These are phyloP conservation scores for Sclerotinia subarctica DNA, from an alignment of 2,329 filamentous ascomycete genomes.

Conservation along the genomic window DNA sequence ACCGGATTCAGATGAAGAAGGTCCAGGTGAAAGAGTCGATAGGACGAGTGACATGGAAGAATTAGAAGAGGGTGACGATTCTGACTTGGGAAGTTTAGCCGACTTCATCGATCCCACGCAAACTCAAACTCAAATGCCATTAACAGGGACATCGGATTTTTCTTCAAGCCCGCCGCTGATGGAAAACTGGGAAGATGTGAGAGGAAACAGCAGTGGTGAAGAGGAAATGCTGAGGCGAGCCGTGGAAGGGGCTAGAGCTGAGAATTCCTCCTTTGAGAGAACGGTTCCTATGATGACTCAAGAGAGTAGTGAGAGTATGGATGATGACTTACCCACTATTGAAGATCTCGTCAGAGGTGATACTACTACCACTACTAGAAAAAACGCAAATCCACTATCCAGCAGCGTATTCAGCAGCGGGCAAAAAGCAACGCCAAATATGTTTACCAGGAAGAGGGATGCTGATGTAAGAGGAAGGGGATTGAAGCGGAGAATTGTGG, in stretches of 20 bases:
- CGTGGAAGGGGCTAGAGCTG: not conserved
- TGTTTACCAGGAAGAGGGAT: slow-evolving; percentile 16
- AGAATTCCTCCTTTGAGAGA: not conserved
- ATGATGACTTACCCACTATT: slow-evolving; percentile 24
- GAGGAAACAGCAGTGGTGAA: too few relatives aligned
- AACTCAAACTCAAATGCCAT: not conserved
- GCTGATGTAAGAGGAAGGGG: not conserved
- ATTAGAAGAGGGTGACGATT: slow-evolving; percentile 15
- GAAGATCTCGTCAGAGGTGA: slow-evolving; percentile 8
- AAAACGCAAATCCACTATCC: not conserved
- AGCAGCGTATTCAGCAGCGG: slow-evolving; percentile 3
- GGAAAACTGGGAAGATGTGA: not conserved
- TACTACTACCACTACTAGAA: too few relatives aligned
- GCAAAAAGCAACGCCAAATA: slow-evolving; percentile 11
- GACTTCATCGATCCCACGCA: slow-evolving; percentile 20
- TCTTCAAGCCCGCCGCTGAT: slow-evolving; percentile 11
- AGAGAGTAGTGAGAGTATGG: slow-evolving; percentile 9
- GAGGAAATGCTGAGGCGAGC: not conserved
- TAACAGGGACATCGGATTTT: not conserved
- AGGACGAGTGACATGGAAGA: slow-evolving; percentile 21
- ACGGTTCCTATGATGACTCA: slow-evolving; percentile 39
- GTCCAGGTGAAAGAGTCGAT: slow-evolving; percentile 17
- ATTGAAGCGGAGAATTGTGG: slow-evolving; percentile 9
- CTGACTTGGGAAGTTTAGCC: slow-evolving; percentile 14
- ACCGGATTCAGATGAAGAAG: slow-evolving; percentile 19